Percentiles rank a stretch among this genome's conserved stretches.
phyloP scores from a whole-genome alignment of 495 filamentous ascomycete species.

The Aspergillus asperescens region DNA sequence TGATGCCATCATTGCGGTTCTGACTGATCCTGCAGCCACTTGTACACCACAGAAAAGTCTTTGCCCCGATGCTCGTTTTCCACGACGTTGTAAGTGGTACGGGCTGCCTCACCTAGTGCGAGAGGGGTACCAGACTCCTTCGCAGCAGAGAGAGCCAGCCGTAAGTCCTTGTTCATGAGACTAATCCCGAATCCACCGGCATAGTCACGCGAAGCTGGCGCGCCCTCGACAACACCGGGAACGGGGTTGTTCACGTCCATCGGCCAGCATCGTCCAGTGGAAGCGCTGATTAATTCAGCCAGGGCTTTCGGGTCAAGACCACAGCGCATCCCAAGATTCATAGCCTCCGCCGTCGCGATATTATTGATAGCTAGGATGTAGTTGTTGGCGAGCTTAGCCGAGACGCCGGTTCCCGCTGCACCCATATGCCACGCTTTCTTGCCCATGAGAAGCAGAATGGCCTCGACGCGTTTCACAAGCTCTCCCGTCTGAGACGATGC shows the following conservation, averaged over 20 bases:
- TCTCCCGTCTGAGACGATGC: conserved; percentile 43
- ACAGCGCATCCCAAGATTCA: conserved; percentile 83
- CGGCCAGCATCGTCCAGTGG: conserved; percentile 86
- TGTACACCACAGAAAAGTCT: conserved; percentile 84
- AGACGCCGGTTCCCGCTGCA: conserved; percentile 70
- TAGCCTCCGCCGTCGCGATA: conserved; percentile 86
- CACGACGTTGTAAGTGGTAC: conserved; percentile 62
- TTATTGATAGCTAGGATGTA: conserved; percentile 90
- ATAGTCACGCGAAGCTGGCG: conserved; percentile 70
- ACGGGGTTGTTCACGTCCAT: conserved; percentile 91
- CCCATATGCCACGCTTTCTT: conserved; percentile 77
- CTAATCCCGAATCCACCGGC: conserved; percentile 76
- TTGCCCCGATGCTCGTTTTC: conserved; percentile 57
- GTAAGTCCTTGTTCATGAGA: conserved; percentile 81
- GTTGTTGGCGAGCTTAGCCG: conserved; percentile 88
- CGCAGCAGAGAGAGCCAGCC: conserved; percentile 68
- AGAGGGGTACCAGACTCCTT: conserved; percentile 60
- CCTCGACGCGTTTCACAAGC: conserved; percentile 55
- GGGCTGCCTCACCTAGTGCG: conserved; percentile 58
- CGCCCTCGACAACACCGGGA: conserved; percentile 68
- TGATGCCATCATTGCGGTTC: conserved; percentile 10
- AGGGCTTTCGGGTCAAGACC: conserved; percentile 77
- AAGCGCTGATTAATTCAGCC: conserved; percentile 75
- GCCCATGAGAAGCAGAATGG: conserved; percentile 72
- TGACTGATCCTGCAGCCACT: conserved; percentile 53